Evolutionary conservation across 345 rosid genomes (phyloP), one percentile per base, ranked within the genome.

Genomic region (Psidium guajava): DNA sequence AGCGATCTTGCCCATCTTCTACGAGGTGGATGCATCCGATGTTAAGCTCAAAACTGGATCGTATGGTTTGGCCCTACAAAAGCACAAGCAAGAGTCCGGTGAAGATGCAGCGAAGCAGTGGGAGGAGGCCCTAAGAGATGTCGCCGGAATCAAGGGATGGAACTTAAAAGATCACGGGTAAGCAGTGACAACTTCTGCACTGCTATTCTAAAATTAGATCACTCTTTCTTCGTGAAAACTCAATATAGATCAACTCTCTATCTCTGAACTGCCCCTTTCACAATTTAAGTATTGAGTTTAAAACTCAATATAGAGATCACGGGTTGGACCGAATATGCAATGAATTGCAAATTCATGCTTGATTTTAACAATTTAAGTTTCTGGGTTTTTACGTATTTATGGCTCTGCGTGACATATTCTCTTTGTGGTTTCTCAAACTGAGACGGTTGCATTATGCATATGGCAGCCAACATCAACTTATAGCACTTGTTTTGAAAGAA

Each of bases 401-500:
- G n/a, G 40, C 28, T 61, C 0, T 27, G 18, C 20, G 0, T 0
- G 3, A 54, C 57, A 54, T 54, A 6, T 36, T 54, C 1, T 6
- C 21, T 15, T 28, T n/a, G 42, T 28, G 2, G 21, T 61, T 61
- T 28, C 42, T 61, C 0, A 28, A 61, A 3, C 3, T 15, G 0
- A 28, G 42, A 28, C 2, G 36, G 2, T 14, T 14, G 42, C 42
- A 15, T 61, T 15, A 28, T 61, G 74, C 0, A 6, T 28, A 28
- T 61, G 74, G 1, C 21, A 61, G 74, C 11, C 74, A 14, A 15
- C 21, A 61, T 28, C 15, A 28, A 61, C 74, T 61, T 28, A 28
- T 14, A 28, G 42, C 2, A 3, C 21, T 61, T 28, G 42, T 28
- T 0, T 0, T 61, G 42, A 14, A 28, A 28, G 42, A 61, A 15